Evolutionary conservation across 1,284 basidiomycete genomes (phyloP).

Genomic region (Melampsora abietis-canadensis): DNA sequence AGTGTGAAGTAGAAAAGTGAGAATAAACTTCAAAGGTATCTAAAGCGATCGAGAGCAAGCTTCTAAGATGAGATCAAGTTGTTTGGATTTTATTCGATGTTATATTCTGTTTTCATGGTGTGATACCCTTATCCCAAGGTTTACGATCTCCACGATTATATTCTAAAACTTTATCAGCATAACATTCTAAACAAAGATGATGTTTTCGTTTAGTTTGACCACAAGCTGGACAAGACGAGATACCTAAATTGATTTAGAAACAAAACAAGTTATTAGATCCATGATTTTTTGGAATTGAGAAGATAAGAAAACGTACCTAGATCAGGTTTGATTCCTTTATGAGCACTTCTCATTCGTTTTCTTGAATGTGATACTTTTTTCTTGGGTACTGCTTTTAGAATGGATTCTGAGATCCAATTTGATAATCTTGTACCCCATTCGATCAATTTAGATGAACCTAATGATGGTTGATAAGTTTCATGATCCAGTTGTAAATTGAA

Average conservation of each 20-base stretch:
- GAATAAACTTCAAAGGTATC: too few relatives aligned
- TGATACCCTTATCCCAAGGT: conserved; percentile 41
- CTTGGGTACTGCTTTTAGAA: conserved; percentile 38
- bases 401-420: neutral
- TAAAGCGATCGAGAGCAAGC: too few relatives aligned
- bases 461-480: too few relatives aligned
- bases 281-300: too few relatives aligned
- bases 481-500: too few relatives aligned
- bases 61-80: neutral
- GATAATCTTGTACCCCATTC: neutral
- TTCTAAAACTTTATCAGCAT: conserved; percentile 33
- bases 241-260: neutral
- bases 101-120: neutral
- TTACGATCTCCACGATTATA: neutral
- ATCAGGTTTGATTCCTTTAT: conserved; percentile 36
- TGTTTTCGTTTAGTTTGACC: conserved; percentile 36
- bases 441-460: too few relatives aligned
- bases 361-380: conserved; percentile 42
- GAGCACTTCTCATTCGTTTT: conserved; percentile 35
- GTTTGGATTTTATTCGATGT: too few relatives aligned
- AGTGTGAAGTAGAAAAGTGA: too few relatives aligned
- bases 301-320: conserved; percentile 5
- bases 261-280: too few relatives aligned
- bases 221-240: conserved; percentile 24
- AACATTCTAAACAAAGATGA: conserved; percentile 40